Evolutionary conservation across 2,329 filamentous ascomycete species (phyloP), one percentile per base, ranked within the genome.

Genomic region (Graphilbum fragrans): DNA sequence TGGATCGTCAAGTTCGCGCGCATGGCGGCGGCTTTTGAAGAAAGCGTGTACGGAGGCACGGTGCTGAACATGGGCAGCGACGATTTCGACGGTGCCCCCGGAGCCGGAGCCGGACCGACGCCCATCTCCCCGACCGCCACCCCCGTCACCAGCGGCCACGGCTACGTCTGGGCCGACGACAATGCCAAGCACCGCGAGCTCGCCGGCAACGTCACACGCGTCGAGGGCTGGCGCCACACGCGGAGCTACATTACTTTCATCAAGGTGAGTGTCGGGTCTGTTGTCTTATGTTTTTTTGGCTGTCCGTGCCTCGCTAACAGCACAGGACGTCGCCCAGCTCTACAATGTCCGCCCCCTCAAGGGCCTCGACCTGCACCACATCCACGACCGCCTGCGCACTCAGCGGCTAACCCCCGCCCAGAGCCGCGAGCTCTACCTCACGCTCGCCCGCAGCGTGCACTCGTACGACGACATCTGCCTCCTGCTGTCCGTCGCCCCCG

Each of bases 171-270:
- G 92, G 65, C 82, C 3, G 86, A 94, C 52, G 86, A 95, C 42
- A 66, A 69, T 33, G 72, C 81, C 8, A 90, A 86, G 60, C 74
- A 83, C 52, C 82, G 80, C 52, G 92, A 98, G 61, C 73, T 98
- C 31, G 84, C 87, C 16, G 90, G 87, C 3, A 94, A 94, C 46
- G 86, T 92, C 37, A 86, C 85, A 43, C 74, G 92, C 43, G 93
- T 98, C 47, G 92, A 98, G 64, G 92, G 90, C 43, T 98, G 92
- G 92, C 79, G 92, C 50, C 93, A 86, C 49, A 96, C 92, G 1
- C 74, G 92, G 46, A 94, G 86, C 54, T 98, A 98, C 57, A 94
- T 93, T 63, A 87, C 85, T 50, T 96, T 86, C 56, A 90, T 96
- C 48, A 86, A 94, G 66, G 85, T 80, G 60, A 19, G 19, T 25